These are phyloP conservation scores for Osmanthus fragrans DNA, from an alignment of 257 asterid genomes.

Conservation along the genomic window DNA sequence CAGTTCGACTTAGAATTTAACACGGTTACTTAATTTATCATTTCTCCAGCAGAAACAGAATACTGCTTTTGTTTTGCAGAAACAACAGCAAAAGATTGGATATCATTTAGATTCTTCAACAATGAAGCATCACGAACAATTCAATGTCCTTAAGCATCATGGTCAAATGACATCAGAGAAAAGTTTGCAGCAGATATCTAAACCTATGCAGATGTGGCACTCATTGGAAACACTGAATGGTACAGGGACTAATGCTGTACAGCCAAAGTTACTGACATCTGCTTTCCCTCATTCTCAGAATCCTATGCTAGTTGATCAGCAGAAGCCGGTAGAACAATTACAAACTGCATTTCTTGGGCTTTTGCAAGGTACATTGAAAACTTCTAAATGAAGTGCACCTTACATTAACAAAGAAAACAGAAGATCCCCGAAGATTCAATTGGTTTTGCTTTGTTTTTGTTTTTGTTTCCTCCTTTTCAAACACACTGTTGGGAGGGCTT, in stretches of 20 bases:
- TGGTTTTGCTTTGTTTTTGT: neutral
- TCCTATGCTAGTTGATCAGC: conserved; percentile 21
- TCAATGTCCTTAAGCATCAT: conserved; percentile 23
- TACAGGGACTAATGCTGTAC: conserved; percentile 9
- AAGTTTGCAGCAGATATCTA: conserved; percentile 1
- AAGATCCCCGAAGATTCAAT: neutral
- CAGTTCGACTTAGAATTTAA: neutral
- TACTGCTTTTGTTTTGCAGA: neutral
- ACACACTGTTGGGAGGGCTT: neutral
- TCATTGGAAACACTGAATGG: conserved; percentile 20
- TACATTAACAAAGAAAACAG: neutral
- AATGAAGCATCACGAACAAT: conserved; percentile 19
- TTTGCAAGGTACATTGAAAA: conserved; percentile 28
- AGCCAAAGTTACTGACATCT: conserved; percentile 22
- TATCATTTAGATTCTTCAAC: conserved; percentile 16
- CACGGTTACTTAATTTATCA: neutral
- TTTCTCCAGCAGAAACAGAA: neutral
- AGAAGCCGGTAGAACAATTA: conserved; percentile 23
- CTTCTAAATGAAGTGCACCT: neutral
- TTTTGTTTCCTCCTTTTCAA: neutral
- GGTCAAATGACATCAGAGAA: conserved; percentile 24
- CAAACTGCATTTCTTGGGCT: conserved; percentile 19
- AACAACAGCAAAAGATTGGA: conserved; percentile 24
- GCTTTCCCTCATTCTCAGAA: conserved; percentile 32
- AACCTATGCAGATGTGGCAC: neutral